Evolutionary conservation across 306 rosid species (phyloP).

Genomic region (Macrotyloma uniflorum): DNA sequence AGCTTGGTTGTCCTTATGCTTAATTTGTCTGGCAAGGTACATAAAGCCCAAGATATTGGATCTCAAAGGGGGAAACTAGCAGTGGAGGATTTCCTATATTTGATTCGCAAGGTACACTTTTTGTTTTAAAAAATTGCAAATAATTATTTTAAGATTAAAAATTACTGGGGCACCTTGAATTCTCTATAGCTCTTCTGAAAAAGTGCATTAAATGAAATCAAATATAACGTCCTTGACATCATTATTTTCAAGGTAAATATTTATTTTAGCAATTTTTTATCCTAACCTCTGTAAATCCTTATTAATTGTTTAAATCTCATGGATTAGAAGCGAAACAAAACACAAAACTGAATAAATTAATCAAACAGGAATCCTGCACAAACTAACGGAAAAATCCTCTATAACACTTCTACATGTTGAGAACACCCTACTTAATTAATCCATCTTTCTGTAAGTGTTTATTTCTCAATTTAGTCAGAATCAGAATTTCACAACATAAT

Average conservation of each 20-base stretch:
- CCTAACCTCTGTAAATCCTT: neutral
- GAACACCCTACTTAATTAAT: neutral
- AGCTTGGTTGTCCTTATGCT: constrained; percentile 30
- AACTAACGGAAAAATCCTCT: neutral
- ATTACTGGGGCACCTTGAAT: neutral
- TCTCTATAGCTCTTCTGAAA: neutral
- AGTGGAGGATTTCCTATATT: constrained; percentile 85
- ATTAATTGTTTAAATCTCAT: neutral
- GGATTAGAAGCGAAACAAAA: constrained; percentile 9
- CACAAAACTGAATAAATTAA: neutral
- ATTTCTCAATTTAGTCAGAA: neutral
- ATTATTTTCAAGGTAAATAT: constrained; percentile 1
- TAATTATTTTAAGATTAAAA: constrained; percentile 6
- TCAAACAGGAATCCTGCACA: constrained; percentile 7
- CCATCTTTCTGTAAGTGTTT: constrained; percentile 28
- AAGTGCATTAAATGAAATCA: neutral
- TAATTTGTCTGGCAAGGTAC: constrained; percentile 55
- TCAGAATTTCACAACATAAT: neutral
- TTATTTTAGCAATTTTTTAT: neutral
- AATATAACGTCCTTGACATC: neutral
- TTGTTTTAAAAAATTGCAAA: neutral
- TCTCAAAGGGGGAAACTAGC: constrained; percentile 87
- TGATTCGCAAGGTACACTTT: constrained; percentile 80
- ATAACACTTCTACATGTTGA: neutral
- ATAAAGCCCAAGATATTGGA: constrained; percentile 93